Base-by-base conservation (phyloP, 148 eudicot genomes). In the Nepenthes gracilis region DNA sequence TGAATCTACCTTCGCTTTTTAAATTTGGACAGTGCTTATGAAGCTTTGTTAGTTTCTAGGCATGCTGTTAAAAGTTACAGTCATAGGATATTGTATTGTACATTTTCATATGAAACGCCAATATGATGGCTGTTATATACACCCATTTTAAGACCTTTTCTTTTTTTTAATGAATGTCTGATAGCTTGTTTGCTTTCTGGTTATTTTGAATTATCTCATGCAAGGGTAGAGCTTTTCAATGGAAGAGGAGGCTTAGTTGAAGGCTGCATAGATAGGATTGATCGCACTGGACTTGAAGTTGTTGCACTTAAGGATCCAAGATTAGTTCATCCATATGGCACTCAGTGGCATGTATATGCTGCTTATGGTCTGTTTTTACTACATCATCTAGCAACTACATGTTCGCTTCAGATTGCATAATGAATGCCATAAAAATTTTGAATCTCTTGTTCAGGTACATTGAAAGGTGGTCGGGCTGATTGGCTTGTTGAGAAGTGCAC, bases 401-500 rank as follows among this genome's bases (percentile, higher is more conserved):
- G 36, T 23, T 60, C 15, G 13, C 14, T 36, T 36, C 36, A 1
- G 54, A 7, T 35, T 59, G 65, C 53, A 50, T 40, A 36, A 49
- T 10, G 53, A 23, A 59, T 54, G 47, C 68, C 54, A 69, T 70
- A 60, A 67, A 13, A 49, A 49, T 63, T 64, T 67, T 11, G 9
- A 47, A 10, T 63, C 57, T 57, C 36, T 55, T 67, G 33, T 69
- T 37, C 72, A 93, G 99, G 96, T 53, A 77, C 95, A 55, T 63
- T 93, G 56, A 93, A 93, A 79, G 99, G 98, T 36, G 96, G 98
- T 43, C 85, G 98, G 37, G 84, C 83, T 69, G 99, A 88, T 58
- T 93, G 99, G 99, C 96, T 93, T 61, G 80, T 88, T 62, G 96
- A 93, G 86, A 93, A 88, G 75, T 88, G 99, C 89, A 86, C 96